Evolutionary conservation across 2,329 filamentous ascomycete genomes (phyloP), one percentile per base, ranked within the genome.

Genomic region (Westerdykella sp.): DNA sequence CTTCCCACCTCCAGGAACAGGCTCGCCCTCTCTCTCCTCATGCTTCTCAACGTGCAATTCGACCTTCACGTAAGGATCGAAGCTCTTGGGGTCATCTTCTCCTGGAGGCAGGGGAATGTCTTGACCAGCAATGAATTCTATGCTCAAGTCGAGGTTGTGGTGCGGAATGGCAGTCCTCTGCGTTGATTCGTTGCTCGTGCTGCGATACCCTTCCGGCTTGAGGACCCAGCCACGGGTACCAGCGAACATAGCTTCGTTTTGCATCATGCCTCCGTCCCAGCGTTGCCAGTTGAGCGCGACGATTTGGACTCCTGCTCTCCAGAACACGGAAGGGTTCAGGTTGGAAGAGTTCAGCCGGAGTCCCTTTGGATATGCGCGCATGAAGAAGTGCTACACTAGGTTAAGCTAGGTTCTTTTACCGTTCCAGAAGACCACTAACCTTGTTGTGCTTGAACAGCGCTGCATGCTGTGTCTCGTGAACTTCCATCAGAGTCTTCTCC

Each of bases 241-340:
- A 1, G 81, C 78, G 66, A 95, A 95, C 87, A 95, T 93, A 54
- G 81, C 90, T 60, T 93, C 83, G 60, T 96, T 96, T 12, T 95
- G 77, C 91, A 96, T 96, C 83, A 94, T 94, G 25, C 87, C 89
- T 54, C 87, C 84, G 58, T 96, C 89, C 66, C 85, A 83, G 48
- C 83, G 84, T 67, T 97, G 90, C 87, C 90, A 97, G 69, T 96
- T 96, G 47, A 97, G 73, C 0, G 90, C 90, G 1, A 94, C 88
- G 54, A 96, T 84, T 66, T 96, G 90, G 3, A 94, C 84, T 12
- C 90, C 90, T 51, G 87, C 83, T 25, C 87, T 78, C 90, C 90
- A 96, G 67, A 90, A 93, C 3, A 84, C 76, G 1, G 81, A 79
- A 4, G 91, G 89, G 54, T 95, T 87, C 11, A 94, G 74, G 60